Conservation (phyloP, 331 rosid genomes). For the Pyracantha coccinea region DNA sequence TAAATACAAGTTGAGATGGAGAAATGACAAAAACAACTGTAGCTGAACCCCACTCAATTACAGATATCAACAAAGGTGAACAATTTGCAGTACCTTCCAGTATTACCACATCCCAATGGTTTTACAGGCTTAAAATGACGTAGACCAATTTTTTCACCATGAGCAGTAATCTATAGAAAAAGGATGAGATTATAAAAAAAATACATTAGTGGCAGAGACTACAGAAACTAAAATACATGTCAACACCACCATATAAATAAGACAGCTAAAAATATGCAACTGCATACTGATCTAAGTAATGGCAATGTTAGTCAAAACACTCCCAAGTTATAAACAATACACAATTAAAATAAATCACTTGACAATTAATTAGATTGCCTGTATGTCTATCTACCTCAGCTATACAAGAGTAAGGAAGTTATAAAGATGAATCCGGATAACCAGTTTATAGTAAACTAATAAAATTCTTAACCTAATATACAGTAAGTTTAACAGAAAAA, state of each 20-base stretch:
- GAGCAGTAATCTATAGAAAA: constrained; percentile 45
- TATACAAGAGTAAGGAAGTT: neutral
- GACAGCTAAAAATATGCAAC: neutral
- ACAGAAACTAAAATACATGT: neutral
- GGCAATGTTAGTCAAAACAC: neutral
- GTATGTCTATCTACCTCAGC: neutral
- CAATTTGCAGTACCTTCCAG: constrained; percentile 62
- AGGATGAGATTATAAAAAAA: neutral
- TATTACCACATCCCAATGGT: constrained; percentile 92
- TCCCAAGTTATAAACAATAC: neutral
- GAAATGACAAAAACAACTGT: neutral
- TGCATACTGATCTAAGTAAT: neutral
- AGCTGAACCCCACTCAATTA: neutral
- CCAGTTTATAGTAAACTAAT: neutral
- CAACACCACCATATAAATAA: neutral
- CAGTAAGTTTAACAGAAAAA: neutral
- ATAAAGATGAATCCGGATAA: neutral
- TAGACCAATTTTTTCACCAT: constrained; percentile 63
- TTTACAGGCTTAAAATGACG: constrained; percentile 75
- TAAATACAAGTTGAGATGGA: neutral
- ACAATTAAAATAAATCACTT: neutral
- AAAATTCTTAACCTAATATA: neutral
- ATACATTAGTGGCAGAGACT: neutral
- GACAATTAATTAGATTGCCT: neutral
- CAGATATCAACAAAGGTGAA: neutral